phyloP scores from a whole-genome alignment of 2,329 filamentous ascomycete species.

The Fusarium metavorans region DNA sequence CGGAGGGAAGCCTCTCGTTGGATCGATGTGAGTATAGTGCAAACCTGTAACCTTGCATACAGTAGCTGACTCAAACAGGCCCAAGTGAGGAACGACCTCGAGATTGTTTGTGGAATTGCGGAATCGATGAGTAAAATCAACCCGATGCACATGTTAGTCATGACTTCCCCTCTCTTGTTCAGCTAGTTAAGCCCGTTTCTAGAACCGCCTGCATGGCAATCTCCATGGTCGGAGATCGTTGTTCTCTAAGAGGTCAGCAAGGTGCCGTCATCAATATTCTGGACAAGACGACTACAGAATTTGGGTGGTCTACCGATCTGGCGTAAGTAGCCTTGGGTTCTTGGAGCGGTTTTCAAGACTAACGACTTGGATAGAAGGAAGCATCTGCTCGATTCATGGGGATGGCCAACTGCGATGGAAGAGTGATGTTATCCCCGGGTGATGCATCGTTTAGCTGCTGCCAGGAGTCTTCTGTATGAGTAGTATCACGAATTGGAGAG shows the following conservation, averaged over 20 bases:
- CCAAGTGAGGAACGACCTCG: constrained; percentile 38
- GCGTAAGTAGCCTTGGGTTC: constrained; percentile 8
- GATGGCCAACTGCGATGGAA: constrained; percentile 8
- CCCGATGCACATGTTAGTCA: constrained; percentile 40
- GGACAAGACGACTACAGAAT: constrained; percentile 20
- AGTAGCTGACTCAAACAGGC: constrained; percentile 15
- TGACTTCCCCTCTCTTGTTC: neutral
- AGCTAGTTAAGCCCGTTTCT: neutral
- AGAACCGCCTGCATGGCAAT: constrained; percentile 44
- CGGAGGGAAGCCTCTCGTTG: constrained; percentile 21
- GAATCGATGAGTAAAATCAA: constrained; percentile 35
- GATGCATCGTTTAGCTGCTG: neutral
- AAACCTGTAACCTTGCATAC: neutral
- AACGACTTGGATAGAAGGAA: constrained; percentile 6
- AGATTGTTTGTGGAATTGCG: constrained; percentile 44
- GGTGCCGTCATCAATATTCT: constrained; percentile 20
- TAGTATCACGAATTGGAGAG: neutral
- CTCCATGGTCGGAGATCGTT: constrained; percentile 49
- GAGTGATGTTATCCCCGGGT: neutral
- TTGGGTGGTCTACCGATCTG: constrained; percentile 15
- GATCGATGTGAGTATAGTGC: constrained; percentile 23
- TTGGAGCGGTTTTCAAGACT: neutral
- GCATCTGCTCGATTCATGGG: constrained; percentile 28
- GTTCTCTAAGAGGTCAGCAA: constrained; percentile 10
- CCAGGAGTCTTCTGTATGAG: neutral